Base-by-base conservation (phyloP, 345 rosid genomes). In the Physaria fendleri region DNA sequence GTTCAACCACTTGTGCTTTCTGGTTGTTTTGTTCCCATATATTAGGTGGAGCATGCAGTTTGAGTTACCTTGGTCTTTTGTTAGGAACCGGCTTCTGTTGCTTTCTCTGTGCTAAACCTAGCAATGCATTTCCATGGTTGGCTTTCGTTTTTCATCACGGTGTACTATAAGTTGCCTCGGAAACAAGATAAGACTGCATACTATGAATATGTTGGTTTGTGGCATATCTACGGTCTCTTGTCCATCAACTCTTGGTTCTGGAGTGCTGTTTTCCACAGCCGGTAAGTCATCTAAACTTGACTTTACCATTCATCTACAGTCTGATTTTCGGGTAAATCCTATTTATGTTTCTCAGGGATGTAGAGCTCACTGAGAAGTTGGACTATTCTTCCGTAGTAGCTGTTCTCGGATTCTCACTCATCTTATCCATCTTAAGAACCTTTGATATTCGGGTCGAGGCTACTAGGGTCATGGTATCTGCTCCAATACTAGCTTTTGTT, bases 381-480 rank as follows among this genome's bases (percentile, higher is more conserved):
- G 85, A 84, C 72, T 84, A 75, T 71, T 84, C 95, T 56, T 84
- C 87, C 15, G 88, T 92, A 16, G 76, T 84, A 60, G 92, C 92
- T 15, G 61, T 79, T 46, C 76, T 87, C 12, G 95, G 95, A 33
- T 87, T 66, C 76, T 73, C 89, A 8, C 85, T 87, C 45, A 81
- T 82, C 56, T 43, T 87, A 40, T 59, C 90, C 33, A 74, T 80
- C 40, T 71, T 80, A 38, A 66, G 88, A 77, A 76, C 81, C 48
- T 84, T 87, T 77, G 75, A 71, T 44, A 68, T 87, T 65, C 71
- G 76, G 34, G 82, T 69, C 17, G 87, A 82, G 79, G 91, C 91
- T 59, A 39, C 83, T 5, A 76, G 85, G 65, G 83, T 87, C 71
- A 87, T 87, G 90, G 78, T 80, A 58, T 74, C 95, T 22, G 85